These are phyloP conservation scores for Capniomyces stellatus DNA, from an alignment of 371 early-diverging fungal genomes.

Conservation along the genomic window DNA sequence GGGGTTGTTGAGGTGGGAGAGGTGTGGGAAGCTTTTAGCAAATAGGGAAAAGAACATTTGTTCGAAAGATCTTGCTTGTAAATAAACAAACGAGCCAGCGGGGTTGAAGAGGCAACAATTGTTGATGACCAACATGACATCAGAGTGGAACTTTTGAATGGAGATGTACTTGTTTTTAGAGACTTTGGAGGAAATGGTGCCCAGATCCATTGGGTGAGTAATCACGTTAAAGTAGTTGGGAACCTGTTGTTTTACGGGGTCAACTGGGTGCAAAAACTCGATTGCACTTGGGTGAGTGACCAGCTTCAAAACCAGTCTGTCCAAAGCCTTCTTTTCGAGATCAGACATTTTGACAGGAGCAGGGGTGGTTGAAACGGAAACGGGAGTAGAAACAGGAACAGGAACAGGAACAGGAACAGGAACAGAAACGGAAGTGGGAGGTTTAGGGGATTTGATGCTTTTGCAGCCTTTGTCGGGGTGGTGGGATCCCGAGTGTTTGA, in stretches of 20 bases:
- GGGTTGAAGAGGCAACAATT: conserved; percentile 89
- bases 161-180: conserved; percentile 8
- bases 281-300: conserved; percentile 23
- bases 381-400: neutral
- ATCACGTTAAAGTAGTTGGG: conserved; percentile 69
- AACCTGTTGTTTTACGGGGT: conserved; percentile 43
- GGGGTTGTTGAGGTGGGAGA: too few relatives aligned
- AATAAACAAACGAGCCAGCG: conserved; percentile 57
- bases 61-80: conserved; percentile 47
- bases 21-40: too few relatives aligned
- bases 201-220: conserved; percentile 95
- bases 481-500: too few relatives aligned
- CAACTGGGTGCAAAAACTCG: conserved; percentile 45
- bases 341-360: conserved; percentile 5
- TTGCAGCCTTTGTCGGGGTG: neutral
- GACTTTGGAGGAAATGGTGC: conserved; percentile 71
- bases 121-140: conserved; percentile 43
- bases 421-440: neutral
- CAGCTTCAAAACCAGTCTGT: conserved; percentile 21
- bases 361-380: conserved; percentile 3
- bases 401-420: neutral
- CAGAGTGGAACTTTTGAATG: conserved; percentile 29
- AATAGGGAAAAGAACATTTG: too few relatives aligned
- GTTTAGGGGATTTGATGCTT: neutral
- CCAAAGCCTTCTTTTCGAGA: neutral